phyloP scores from a whole-genome alignment of 2,329 filamentous ascomycete genomes.

The Aspergillus fumigatus region DNA sequence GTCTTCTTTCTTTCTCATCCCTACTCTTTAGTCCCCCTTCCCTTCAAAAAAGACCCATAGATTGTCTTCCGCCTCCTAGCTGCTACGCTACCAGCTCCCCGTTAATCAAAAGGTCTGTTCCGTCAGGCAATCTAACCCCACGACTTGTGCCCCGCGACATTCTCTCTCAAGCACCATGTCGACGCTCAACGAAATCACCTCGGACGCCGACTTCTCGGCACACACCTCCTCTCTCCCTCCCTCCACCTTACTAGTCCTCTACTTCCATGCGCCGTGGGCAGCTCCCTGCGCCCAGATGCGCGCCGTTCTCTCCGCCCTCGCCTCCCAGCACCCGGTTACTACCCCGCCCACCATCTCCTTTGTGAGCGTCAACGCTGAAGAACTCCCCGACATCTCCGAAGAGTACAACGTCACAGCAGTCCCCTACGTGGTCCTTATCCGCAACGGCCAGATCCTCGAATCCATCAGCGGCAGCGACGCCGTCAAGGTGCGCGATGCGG shows the following conservation, averaged over 20 bases:
- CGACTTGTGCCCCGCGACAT: not conserved
- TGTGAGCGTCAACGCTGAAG: constrained; percentile 90
- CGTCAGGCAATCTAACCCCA: constrained; percentile 4
- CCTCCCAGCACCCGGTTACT: constrained; percentile 72
- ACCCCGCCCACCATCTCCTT: constrained; percentile 68
- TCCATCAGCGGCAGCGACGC: constrained; percentile 88
- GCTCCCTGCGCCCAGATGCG: constrained; percentile 94
- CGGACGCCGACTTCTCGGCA: constrained; percentile 67
- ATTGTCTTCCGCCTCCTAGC: not conserved
- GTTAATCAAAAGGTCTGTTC: not conserved
- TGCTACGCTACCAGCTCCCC: constrained; percentile 55
- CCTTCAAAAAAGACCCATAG: not conserved
- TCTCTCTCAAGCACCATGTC: constrained; percentile 54
- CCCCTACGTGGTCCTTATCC: constrained; percentile 81
- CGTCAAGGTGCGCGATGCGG: constrained; percentile 73
- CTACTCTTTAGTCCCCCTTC: not conserved
- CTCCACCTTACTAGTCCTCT: constrained; percentile 73
- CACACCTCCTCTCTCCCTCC: constrained; percentile 63
- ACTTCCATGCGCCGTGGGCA: constrained; percentile 96
- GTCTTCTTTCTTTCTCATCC: constrained; percentile 1
- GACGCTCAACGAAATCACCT: constrained; percentile 70
- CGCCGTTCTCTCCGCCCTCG: constrained; percentile 77
- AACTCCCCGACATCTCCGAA: constrained; percentile 86
- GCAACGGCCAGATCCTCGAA: constrained; percentile 70
- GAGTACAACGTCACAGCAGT: constrained; percentile 91